Conservation (phyloP, 106 monocot genomes). For the Apostasia shenzhenica region DNA sequence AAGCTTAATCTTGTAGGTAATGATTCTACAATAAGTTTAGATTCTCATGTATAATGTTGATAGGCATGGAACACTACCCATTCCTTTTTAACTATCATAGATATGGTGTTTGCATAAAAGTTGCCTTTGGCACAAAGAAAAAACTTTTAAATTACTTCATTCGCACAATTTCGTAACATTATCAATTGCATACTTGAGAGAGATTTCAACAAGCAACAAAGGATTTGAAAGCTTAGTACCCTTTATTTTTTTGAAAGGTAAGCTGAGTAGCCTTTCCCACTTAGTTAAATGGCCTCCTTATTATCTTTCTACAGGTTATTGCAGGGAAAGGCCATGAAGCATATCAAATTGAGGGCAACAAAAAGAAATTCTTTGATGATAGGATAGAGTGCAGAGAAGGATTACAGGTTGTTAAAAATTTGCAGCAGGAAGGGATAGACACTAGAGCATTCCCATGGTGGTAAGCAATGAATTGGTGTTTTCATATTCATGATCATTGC, state of each 20-base stretch:
- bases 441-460: constrained; percentile 40
- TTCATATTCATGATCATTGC: neutral
- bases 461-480: constrained; percentile 10
- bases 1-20: too few relatives aligned
- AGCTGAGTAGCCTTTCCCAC: neutral
- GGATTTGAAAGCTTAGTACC: neutral
- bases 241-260: neutral
- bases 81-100: too few relatives aligned
- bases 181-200: neutral
- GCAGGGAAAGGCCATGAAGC: constrained; percentile 71
- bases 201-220: neutral
- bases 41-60: too few relatives aligned
- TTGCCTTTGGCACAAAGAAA: neutral
- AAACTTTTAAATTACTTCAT: neutral
- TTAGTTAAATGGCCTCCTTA: neutral
- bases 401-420: constrained; percentile 27
- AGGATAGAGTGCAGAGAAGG: constrained; percentile 61
- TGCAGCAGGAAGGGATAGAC: constrained; percentile 47
- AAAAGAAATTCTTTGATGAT: constrained; percentile 47
- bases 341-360: constrained; percentile 52
- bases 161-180: neutral
- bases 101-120: neutral
- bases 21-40: too few relatives aligned
- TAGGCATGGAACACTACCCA: too few relatives aligned
- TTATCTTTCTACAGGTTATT: constrained; percentile 28